A percentile compares a stretch with the other conserved stretches of the same genome.
Evolutionary conservation across 345 rosid genomes (phyloP).

Genomic region (Acer campestre): DNA sequence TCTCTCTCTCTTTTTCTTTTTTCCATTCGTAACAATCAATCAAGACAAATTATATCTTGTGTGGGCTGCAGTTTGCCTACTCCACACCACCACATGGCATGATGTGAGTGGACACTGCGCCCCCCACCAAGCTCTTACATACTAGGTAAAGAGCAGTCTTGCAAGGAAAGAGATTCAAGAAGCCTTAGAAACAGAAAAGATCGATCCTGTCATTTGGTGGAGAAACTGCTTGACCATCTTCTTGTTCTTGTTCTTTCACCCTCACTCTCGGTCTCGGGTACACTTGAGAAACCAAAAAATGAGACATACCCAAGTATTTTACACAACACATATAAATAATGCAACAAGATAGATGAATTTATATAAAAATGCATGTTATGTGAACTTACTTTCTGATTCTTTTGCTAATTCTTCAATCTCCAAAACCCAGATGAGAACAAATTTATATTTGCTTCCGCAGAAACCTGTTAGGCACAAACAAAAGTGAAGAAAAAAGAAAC

Average conservation of each 20-base stretch:
- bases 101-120: background rate
- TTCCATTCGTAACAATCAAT: too few relatives aligned
- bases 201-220: slow-evolving; percentile 10
- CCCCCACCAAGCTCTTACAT: background rate
- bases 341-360: background rate
- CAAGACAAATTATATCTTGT: too few relatives aligned
- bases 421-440: background rate
- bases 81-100: too few relatives aligned
- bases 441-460: background rate
- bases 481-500: background rate
- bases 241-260: slow-evolving; percentile 26
- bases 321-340: background rate
- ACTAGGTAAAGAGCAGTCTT: background rate
- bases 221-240: slow-evolving; percentile 8
- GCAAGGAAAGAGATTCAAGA: slow-evolving; percentile 20
- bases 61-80: too few relatives aligned
- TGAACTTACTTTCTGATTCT: too few relatives aligned
- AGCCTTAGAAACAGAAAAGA: slow-evolving; percentile 17
- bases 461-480: background rate
- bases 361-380: background rate
- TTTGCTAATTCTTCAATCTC: too few relatives aligned
- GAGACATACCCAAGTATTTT: background rate
- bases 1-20: too few relatives aligned
- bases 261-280: slow-evolving; percentile 35
- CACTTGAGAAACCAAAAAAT: slow-evolving; percentile 29